phyloP scores from a whole-genome alignment of 306 rosid species.

The Vigna hirtella region DNA sequence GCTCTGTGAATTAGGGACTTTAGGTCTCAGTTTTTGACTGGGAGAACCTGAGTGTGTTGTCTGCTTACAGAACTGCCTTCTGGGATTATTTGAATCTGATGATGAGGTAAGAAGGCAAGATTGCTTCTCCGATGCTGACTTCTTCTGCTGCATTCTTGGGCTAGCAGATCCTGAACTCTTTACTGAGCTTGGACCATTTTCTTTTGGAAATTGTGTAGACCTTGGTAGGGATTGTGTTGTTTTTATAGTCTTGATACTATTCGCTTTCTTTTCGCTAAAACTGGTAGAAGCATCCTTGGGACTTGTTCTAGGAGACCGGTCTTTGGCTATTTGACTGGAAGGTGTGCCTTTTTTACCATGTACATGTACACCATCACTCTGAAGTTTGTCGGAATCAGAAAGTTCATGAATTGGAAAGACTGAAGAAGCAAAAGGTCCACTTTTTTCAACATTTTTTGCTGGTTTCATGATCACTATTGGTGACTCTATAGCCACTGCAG shows the following conservation, averaged over 20 bases:
- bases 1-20: conserved; percentile 48
- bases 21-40: conserved; percentile 56
- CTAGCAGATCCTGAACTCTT: conserved; percentile 69
- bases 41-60: conserved; percentile 55
- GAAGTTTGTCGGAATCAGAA: conserved; percentile 50
- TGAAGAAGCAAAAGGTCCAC: conserved; percentile 55
- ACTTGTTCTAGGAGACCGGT: conserved; percentile 53
- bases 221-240: conserved; percentile 55
- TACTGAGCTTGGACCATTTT: conserved; percentile 46
- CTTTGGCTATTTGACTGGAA: conserved; percentile 48
- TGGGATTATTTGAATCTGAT: conserved; percentile 61
- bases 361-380: conserved; percentile 42
- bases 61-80: conserved; percentile 59
- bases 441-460: conserved; percentile 60
- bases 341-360: conserved; percentile 47
- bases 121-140: conserved; percentile 65
- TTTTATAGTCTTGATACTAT: conserved; percentile 49
- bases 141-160: conserved; percentile 69
- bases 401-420: conserved; percentile 50
- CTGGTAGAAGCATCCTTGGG: conserved; percentile 48
- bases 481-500: conserved; percentile 55
- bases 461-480: conserved; percentile 82
- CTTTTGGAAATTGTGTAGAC: conserved; percentile 51
- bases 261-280: conserved; percentile 60
- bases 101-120: conserved; percentile 63